Percentiles rank a stretch among this genome's conserved stretches.
Evolutionary conservation across 345 rosid genomes (phyloP).

Genomic region (Eucalyptus curtisii): DNA sequence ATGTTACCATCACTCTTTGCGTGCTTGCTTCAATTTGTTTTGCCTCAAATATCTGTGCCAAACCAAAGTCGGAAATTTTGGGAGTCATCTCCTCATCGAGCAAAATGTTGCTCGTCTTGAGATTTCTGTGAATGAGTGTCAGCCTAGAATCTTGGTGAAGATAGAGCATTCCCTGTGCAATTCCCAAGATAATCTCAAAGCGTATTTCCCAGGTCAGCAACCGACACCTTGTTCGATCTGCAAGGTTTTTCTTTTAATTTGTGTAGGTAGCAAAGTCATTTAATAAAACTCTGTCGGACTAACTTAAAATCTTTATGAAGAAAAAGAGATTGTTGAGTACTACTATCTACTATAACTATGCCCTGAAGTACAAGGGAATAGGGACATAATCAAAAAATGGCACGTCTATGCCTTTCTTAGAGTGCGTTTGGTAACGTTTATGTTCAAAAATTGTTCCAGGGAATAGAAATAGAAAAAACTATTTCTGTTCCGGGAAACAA

Average conservation of each 20-base stretch:
- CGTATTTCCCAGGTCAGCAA: constrained; percentile 35
- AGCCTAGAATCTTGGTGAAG: constrained; percentile 70
- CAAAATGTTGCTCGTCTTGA: constrained; percentile 50
- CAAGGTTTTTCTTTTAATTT: background rate
- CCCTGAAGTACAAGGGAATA: constrained; percentile 10
- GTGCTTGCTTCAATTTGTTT: constrained; percentile 41
- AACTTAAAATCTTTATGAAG: background rate
- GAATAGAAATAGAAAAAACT: no score
- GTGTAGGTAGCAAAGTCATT: background rate
- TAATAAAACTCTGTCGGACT: rapidly evolving
- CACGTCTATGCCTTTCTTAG: constrained; percentile 24
- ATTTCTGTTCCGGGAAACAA: no score
- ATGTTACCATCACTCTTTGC: constrained; percentile 54
- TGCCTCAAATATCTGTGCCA: constrained; percentile 54
- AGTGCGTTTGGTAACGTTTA: no score
- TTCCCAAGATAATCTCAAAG: constrained; percentile 39
- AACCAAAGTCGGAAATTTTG: constrained; percentile 65
- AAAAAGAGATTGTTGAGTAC: background rate
- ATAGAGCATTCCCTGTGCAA: constrained; percentile 53
- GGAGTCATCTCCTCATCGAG: constrained; percentile 62
- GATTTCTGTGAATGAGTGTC: constrained; percentile 58
- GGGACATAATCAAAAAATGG: constrained; percentile 6
- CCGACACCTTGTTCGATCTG: constrained; percentile 1
- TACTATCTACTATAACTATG: background rate
- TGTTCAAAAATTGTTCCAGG: no score